Base-by-base conservation (phyloP, 352 stramenopile species). In the Phytophthora crassamura region DNA sequence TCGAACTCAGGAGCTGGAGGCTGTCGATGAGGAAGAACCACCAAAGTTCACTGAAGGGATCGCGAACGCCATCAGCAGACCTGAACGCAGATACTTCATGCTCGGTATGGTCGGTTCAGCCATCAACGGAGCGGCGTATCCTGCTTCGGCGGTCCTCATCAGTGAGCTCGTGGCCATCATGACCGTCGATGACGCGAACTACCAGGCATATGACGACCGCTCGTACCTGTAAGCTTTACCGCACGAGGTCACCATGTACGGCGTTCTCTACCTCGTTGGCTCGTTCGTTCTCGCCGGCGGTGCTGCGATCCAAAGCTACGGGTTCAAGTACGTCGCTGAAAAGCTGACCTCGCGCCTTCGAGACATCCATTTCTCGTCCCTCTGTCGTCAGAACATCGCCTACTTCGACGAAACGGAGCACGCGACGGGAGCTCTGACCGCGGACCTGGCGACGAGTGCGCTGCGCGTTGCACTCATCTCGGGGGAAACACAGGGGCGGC, bases 301-400 rank as follows among this genome's bases (percentile, higher is more conserved):
- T 5, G 58, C 46, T 5, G 65, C 61, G 0, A 45, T 69, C 2
- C 72, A 86, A 47, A 72, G 61, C 34, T 90, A 78, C 30, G 71
- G 68, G 5, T 90, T 87, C 49, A 50, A 67, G 12, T 85, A 71
- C 22, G 78, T 89, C 49, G 69, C 62, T 9, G 77, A 89, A 39
- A 86, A 86, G 47, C 54, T 89, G 42, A 86, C 73, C 9, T 61
- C 72, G 1, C 65, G 78, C 4, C 59, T 89, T 6, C 74, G 78
- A 20, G 60, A 75, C 9, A 73, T 89, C 45, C 64, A 88, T 32
- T 89, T 90, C 49, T 57, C 69, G 12, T 75, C 76, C 1, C 35
- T 86, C 7, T 75, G 74, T 33, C 64, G 75, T 11, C 79, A 88
- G 47, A 75, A 82, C 38, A 84, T 86, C 38, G 72, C 52, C 7